Percentiles rank a stretch among this genome's conserved stretches.
Evolutionary conservation across 768 basidiomycete species (phyloP).

Genomic region (Filobasidium floriforme): DNA sequence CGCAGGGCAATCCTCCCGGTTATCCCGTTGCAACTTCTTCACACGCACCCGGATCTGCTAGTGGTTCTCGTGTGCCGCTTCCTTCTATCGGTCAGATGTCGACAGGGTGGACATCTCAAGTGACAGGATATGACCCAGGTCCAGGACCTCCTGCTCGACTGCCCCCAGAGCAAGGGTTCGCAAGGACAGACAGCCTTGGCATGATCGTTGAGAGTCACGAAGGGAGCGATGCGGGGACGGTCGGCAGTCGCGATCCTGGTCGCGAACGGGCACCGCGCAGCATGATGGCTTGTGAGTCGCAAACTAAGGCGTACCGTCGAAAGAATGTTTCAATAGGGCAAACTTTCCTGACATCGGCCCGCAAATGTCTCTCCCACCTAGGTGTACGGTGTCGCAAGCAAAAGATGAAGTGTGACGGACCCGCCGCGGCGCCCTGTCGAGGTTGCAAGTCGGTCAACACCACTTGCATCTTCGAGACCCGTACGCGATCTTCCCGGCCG

Average conservation of each 20-base stretch:
- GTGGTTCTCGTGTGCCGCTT: slow-evolving; percentile 5
- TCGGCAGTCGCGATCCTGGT: slow-evolving; percentile 16
- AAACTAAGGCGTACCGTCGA: background rate
- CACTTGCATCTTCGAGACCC: slow-evolving; percentile 24
- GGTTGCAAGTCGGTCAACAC: slow-evolving; percentile 23
- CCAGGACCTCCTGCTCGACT: slow-evolving; percentile 4
- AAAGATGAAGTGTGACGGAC: slow-evolving; percentile 27
- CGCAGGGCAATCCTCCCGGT: background rate
- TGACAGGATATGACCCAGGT: slow-evolving; percentile 7
- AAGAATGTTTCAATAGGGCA: background rate
- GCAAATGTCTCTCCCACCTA: background rate
- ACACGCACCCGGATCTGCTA: background rate
- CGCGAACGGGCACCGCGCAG: slow-evolving; percentile 22
- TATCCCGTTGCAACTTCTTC: background rate
- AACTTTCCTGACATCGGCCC: background rate
- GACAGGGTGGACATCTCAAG: slow-evolving; percentile 17
- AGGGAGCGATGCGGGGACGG: slow-evolving; percentile 17
- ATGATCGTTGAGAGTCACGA: slow-evolving; percentile 19
- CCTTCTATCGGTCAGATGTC: slow-evolving; percentile 4
- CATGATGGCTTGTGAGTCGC: slow-evolving; percentile 25
- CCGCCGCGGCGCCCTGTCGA: slow-evolving; percentile 22
- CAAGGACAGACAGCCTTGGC: slow-evolving; percentile 10
- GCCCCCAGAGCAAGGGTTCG: background rate
- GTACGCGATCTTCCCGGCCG: slow-evolving; percentile 18
- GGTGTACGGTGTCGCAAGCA: slow-evolving; percentile 25